Base-by-base conservation (phyloP, 441 rosid genomes). In the Viola pubescens region DNA sequence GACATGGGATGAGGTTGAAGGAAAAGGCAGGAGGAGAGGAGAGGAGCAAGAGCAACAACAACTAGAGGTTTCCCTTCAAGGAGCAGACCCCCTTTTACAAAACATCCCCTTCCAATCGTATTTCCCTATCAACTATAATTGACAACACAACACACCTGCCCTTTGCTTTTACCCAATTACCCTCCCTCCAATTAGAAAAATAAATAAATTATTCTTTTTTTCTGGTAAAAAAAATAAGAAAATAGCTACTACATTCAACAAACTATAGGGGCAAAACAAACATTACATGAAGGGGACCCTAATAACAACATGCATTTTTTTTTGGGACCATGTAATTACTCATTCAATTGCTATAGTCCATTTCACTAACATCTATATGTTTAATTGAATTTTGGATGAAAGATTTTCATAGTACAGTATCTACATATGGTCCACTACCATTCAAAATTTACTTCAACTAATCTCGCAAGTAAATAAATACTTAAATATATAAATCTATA, bases 81-180 rank as follows among this genome's bases (percentile, higher is more conserved):
- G 71, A 73, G 59, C 80, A 73, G 75, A 73, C 76, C 58, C 73
- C 73, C 56, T 16, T 16, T 26, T 65, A 9, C 68, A 56, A 26
- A 64, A 64, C 63, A 70, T 61, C 41, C 64, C 48, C 5, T 39
- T 26, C 34, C 34, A 26, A 56, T 63, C 60, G 44, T 50, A 26
- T 66, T 62, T 66, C 73, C 45, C 58, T 54, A 39, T 65, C 69
- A 62, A 46, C 8, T n/a, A 10, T 1, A n/a, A 37, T 14, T 61
- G 68, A 70, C 70, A 56, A 12, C 19, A 6, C 0, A 9, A 58
- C 58, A 54, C 48, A 48, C 59, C 62, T 58, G 60, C 54, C 19
- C n/a, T 7, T 9, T 11, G 40, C 42, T 58, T 8, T 7, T 14
- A 39, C 19, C 19, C 19, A 16, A 16, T 16, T 16, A 16, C 19